These are phyloP conservation scores for Rhododendron henanense DNA, from an alignment of 148 eudicot genomes.

Conservation along the genomic window DNA sequence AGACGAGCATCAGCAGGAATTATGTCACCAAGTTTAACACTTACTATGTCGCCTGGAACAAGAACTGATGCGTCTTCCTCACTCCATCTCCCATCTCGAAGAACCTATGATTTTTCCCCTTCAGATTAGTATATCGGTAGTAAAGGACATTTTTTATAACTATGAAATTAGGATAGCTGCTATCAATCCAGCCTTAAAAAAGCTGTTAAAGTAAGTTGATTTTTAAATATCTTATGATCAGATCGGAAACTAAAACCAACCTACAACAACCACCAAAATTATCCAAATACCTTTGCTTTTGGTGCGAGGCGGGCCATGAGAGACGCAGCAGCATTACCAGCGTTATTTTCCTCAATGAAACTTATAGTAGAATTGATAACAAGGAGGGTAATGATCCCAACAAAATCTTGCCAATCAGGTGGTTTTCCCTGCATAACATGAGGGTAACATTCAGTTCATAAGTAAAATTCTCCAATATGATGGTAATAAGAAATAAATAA, in stretches of 20 bases:
- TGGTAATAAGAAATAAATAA: background rate
- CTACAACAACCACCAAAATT: background rate
- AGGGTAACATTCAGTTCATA: background rate
- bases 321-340: conserved; percentile 33
- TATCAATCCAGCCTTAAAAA: background rate
- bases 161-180: background rate
- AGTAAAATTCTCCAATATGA: background rate
- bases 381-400: conserved; percentile 23
- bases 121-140: background rate
- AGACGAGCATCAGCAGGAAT: conserved; percentile 36
- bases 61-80: conserved; percentile 33
- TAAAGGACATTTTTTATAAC: background rate
- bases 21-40: conserved; percentile 31
- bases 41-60: conserved; percentile 33
- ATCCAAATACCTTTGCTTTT: conserved; percentile 21
- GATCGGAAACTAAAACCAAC: background rate
- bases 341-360: conserved; percentile 34
- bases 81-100: conserved; percentile 33
- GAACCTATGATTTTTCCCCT: conserved; percentile 8
- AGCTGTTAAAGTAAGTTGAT: background rate
- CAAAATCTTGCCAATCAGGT: conserved; percentile 39
- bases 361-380: conserved; percentile 31
- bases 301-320: conserved; percentile 33
- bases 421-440: conserved; percentile 16
- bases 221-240: background rate